A percentile compares a stretch with the other conserved stretches of the same genome.
Evolutionary conservation across 805 yeast species (phyloP).

Genomic region (Kluyveromyces starmeri): DNA sequence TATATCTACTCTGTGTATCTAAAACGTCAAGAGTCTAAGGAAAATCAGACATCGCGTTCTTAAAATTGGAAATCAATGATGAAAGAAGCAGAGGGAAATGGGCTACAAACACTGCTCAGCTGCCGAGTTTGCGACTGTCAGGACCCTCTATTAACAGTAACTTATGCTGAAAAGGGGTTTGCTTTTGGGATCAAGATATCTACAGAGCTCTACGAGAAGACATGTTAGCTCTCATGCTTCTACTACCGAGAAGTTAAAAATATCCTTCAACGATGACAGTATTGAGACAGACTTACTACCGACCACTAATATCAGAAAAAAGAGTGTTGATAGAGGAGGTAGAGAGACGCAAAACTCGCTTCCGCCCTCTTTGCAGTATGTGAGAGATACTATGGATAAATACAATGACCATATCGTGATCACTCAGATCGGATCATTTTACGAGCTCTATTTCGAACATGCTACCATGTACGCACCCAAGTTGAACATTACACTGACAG

Average conservation of each 20-base stretch:
- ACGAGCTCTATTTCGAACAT: conserved; percentile 82
- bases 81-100: too few relatives aligned
- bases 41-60: too few relatives aligned
- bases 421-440: conserved; percentile 81
- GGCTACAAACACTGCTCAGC: too few relatives aligned
- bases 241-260: neutral
- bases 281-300: conserved; percentile 3
- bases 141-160: too few relatives aligned
- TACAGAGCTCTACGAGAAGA: too few relatives aligned
- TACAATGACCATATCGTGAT: conserved; percentile 49
- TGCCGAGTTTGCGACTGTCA: too few relatives aligned
- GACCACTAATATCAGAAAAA: neutral
- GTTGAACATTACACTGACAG: conserved; percentile 64
- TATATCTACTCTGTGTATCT: too few relatives aligned
- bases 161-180: too few relatives aligned
- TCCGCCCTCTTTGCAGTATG: conserved; percentile 31
- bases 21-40: too few relatives aligned
- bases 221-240: too few relatives aligned
- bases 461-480: conserved; percentile 66
- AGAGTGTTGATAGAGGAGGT: neutral
- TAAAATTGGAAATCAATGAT: too few relatives aligned
- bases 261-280: neutral
- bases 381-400: conserved; percentile 35
- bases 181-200: too few relatives aligned
- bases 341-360: conserved; percentile 9